A percentile compares a stretch with the other conserved stretches of the same genome.
These are phyloP conservation scores for Populus hybrid DNA, from an alignment of 441 rosid genomes.

Conservation along the genomic window DNA sequence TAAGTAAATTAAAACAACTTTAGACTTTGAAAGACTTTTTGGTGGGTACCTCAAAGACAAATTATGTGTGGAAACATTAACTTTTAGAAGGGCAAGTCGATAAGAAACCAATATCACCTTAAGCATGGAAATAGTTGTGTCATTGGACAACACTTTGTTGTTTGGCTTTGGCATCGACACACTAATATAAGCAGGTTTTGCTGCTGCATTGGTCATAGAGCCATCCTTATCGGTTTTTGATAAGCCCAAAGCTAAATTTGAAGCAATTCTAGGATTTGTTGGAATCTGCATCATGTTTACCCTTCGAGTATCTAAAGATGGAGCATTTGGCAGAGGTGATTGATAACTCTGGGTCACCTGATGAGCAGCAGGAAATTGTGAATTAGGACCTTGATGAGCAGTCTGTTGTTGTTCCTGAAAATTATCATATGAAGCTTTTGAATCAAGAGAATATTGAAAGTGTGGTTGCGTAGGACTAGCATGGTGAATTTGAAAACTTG, in stretches of 20 bases:
- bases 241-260: conserved; percentile 72
- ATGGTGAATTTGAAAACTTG: conserved; percentile 58
- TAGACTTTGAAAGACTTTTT: not conserved
- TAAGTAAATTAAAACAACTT: not conserved
- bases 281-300: conserved; percentile 87
- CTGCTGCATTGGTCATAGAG: conserved; percentile 33
- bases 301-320: conserved; percentile 56
- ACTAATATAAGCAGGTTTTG: conserved; percentile 83
- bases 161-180: conserved; percentile 67
- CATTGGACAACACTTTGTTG: conserved; percentile 40
- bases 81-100: not conserved
- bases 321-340: conserved; percentile 47
- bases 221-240: conserved; percentile 68
- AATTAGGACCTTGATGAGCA: conserved; percentile 60
- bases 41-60: not conserved
- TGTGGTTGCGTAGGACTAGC: conserved; percentile 56
- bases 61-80: not conserved
- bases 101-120: conserved; percentile 51
- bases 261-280: conserved; percentile 95
- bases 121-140: conserved; percentile 57
- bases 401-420: conserved; percentile 71
- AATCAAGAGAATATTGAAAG: conserved; percentile 59
- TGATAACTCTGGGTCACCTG: conserved; percentile 62
- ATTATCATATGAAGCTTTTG: conserved; percentile 57
- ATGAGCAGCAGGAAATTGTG: conserved; percentile 56